Base-by-base conservation (phyloP, 495 filamentous ascomycete species). In the Podospora tetraspora region DNA sequence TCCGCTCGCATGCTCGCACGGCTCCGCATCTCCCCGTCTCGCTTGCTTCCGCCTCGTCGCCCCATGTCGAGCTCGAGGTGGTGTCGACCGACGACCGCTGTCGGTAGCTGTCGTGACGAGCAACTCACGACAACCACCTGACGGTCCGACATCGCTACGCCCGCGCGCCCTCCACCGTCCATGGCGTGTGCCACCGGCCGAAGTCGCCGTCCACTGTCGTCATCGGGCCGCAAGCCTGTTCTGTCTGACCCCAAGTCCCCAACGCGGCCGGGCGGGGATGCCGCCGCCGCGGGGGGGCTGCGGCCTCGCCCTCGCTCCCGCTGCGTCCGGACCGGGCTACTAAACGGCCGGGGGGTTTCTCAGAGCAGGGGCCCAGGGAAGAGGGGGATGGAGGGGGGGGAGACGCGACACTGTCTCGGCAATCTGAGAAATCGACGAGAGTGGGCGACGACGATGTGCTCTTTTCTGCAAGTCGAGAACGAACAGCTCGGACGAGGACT, bases 101-200 rank as follows among this genome's bases (percentile, higher is more conserved):
- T 43, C 37, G 37, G 37, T 43, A 16, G 37, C 37, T 52, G 37
- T 52, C 37, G 37, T 19, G 37, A 19, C 37, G 37, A 19, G 16
- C 37, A 52, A 2, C 37, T 8, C 37, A 7, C 16, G 37, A 16
- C 37, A 19, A 8, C 37, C 16, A 52, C 37, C 6, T 52, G 37
- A 52, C 8, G 37, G 16, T 52, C 63, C 57, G 43, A 57, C 25
- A 29, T 59, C n/a, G 62, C 30, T 30, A 30, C 57, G 63, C 43
- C 57, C 56, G 52, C 60, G 56, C 57, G 52, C 22, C 52, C 63
- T 65, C 37, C 37, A n/a, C 37, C 37, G 63, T 37, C 25, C 57
- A 52, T 65, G 63, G 63, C 63, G 59, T 43, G 63, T 58, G 52
- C 57, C 43, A 65, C 63, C 60, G 27, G 16, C 52, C 52, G 9